These are phyloP conservation scores for Talaromyces sp. DNA, from an alignment of 2,329 filamentous ascomycete genomes.

Conservation along the genomic window DNA sequence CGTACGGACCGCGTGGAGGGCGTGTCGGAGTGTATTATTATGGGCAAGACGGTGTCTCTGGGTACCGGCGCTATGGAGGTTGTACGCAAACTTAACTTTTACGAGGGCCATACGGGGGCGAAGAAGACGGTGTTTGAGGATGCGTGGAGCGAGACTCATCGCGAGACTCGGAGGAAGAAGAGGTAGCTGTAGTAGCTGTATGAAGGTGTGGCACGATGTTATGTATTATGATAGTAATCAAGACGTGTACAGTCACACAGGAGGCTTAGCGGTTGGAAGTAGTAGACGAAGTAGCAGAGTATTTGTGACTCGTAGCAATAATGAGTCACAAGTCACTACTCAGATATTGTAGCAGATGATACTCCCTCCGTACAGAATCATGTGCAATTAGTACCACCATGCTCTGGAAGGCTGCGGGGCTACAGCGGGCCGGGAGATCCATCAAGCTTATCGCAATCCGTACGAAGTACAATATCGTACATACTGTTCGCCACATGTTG, in stretches of 20 bases:
- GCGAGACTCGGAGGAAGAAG: conserved; percentile 5
- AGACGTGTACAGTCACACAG: not conserved
- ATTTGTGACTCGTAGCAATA: not conserved
- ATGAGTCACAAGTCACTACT: not conserved
- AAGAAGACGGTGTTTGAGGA: conserved; percentile 68
- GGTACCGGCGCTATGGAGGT: conserved; percentile 93
- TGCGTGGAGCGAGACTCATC: conserved; percentile 36
- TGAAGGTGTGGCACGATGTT: not conserved
- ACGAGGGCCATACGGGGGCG: conserved; percentile 54
- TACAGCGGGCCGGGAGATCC: conserved; percentile 1
- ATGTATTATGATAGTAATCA: conserved; percentile 8
- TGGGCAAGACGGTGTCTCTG: conserved; percentile 89
- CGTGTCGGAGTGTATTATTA: conserved; percentile 95
- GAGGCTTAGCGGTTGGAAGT: not conserved
- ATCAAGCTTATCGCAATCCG: not conserved
- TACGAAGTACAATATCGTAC: not conserved
- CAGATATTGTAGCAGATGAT: not conserved
- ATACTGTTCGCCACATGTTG: not conserved
- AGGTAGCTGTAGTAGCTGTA: not conserved
- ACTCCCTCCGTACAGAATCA: not conserved
- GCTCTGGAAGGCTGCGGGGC: not conserved
- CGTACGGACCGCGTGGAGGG: conserved; percentile 91
- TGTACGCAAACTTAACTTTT: conserved; percentile 69
- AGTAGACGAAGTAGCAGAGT: not conserved
- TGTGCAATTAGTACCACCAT: not conserved